Conservation (phyloP, 345 rosid genomes). For the Hibiscus mutabilis region DNA sequence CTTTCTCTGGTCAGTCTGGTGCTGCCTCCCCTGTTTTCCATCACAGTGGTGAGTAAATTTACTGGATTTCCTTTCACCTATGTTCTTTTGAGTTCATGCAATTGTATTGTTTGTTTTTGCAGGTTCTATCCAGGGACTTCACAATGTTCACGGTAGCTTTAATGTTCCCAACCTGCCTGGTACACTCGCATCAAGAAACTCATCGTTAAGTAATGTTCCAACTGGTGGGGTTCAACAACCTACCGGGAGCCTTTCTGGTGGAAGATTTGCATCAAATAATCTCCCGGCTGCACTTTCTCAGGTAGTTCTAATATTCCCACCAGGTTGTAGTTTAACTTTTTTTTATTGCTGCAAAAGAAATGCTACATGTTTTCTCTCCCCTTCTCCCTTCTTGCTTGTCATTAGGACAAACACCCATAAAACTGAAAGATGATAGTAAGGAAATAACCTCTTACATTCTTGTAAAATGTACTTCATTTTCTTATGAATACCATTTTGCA, state of each 20-base stretch:
- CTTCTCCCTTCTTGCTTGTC: neutral
- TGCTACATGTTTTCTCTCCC: neutral
- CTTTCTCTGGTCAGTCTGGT: slow-evolving; percentile 94
- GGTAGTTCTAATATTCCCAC: slow-evolving; percentile 37
- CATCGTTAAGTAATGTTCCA: slow-evolving; percentile 65
- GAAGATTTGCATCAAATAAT: slow-evolving; percentile 80
- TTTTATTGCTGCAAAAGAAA: neutral
- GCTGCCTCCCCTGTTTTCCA: slow-evolving; percentile 78
- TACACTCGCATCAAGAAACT: slow-evolving; percentile 84
- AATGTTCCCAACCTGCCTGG: slow-evolving; percentile 86
- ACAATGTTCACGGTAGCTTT: slow-evolving; percentile 81
- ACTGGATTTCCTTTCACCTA: slow-evolving; percentile 8
- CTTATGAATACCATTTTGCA: slow-evolving; percentile 28
- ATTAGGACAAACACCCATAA: neutral
- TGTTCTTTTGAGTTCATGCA: slow-evolving; percentile 10
- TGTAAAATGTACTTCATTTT: neutral
- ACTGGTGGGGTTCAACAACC: slow-evolving; percentile 89
- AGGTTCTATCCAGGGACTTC: slow-evolving; percentile 85
- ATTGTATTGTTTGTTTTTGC: slow-evolving; percentile 17
- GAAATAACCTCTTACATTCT: neutral
- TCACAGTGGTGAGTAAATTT: slow-evolving; percentile 49
- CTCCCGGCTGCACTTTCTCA: slow-evolving; percentile 87
- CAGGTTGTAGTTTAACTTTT: slow-evolving; percentile 3
- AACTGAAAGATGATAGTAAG: neutral
- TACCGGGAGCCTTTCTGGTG: slow-evolving; percentile 75